Conservation (phyloP, 495 filamentous ascomycete genomes). For the Baudoinia panamericana region DNA sequence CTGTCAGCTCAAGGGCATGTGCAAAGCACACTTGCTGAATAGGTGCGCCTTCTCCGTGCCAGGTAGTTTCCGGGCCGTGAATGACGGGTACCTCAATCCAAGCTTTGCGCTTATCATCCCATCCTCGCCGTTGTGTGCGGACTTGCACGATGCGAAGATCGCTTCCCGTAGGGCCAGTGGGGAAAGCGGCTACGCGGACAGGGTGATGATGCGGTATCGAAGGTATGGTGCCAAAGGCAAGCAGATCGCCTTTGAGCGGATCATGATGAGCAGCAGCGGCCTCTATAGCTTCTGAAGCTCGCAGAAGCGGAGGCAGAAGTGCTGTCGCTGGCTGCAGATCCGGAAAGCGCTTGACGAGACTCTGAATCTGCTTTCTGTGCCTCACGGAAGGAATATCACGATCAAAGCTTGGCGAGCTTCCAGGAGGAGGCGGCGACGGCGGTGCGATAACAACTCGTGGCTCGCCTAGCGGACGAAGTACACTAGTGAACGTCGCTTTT, state of each 20-base stretch:
- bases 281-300: constrained; percentile 23
- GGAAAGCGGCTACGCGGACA: constrained; percentile 33
- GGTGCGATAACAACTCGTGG: constrained; percentile 2
- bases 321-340: constrained; percentile 22
- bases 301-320: constrained; percentile 14
- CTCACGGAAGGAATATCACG: constrained; percentile 3
- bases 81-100: constrained; percentile 27
- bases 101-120: constrained; percentile 31
- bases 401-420: background rate
- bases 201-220: constrained; percentile 11
- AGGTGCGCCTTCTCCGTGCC: constrained; percentile 44
- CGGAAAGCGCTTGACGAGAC: constrained; percentile 12
- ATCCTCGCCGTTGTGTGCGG: constrained; percentile 32
- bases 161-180: constrained; percentile 39
- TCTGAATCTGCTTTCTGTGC: constrained; percentile 2
- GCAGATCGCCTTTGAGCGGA: constrained; percentile 22
- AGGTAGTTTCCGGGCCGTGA: constrained; percentile 32
- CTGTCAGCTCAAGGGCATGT: constrained; percentile 27
- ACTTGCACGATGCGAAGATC: constrained; percentile 38
- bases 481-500: constrained; percentile 8
- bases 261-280: constrained; percentile 20
- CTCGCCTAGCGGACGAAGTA: constrained; percentile 12
- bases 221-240: constrained; percentile 24
- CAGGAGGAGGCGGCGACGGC: constrained; percentile 3
- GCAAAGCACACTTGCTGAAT: constrained; percentile 59